Evolutionary conservation across 139 green algal species (phyloP).

Genomic region (Dunaliella primolecta): DNA sequence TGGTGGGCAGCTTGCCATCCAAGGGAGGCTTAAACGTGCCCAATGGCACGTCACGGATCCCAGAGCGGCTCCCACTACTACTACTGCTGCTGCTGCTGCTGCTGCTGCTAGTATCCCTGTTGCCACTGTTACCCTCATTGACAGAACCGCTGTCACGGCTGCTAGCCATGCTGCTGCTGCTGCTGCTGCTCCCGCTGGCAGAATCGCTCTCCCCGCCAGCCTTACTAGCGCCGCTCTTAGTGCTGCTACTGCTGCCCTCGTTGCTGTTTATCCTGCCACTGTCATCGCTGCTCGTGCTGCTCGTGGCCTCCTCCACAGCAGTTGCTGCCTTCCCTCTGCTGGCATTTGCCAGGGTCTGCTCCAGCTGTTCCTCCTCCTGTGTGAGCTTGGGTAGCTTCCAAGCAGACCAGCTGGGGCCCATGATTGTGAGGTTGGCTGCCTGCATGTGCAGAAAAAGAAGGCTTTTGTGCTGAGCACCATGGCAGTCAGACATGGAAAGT

Average conservation of each 20-base stretch:
- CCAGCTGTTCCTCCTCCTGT: background rate
- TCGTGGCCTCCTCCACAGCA: background rate
- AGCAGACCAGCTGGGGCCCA: constrained; percentile 19
- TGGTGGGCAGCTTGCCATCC: constrained; percentile 5
- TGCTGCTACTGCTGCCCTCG: too few relatives aligned
- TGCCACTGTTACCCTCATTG: background rate
- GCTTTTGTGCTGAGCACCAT: too few relatives aligned
- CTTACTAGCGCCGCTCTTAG: background rate
- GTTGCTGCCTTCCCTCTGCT: too few relatives aligned
- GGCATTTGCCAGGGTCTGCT: background rate
- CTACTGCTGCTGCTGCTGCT: background rate
- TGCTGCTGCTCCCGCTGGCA: background rate
- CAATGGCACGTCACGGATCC: background rate
- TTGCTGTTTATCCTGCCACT: too few relatives aligned
- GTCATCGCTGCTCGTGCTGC: background rate
- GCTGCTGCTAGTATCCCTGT: background rate
- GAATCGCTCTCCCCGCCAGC: background rate
- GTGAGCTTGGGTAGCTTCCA: constrained; percentile 10
- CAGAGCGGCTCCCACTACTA: background rate
- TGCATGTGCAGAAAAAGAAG: constrained; percentile 19
- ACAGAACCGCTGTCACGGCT: background rate
- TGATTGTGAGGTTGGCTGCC: constrained; percentile 17
- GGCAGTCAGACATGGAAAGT: too few relatives aligned
- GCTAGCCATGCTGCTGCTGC: background rate
- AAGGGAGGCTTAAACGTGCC: background rate